These are phyloP conservation scores for Colletotrichum somersetense DNA, from an alignment of 2,329 filamentous ascomycete genomes.

Conservation along the genomic window DNA sequence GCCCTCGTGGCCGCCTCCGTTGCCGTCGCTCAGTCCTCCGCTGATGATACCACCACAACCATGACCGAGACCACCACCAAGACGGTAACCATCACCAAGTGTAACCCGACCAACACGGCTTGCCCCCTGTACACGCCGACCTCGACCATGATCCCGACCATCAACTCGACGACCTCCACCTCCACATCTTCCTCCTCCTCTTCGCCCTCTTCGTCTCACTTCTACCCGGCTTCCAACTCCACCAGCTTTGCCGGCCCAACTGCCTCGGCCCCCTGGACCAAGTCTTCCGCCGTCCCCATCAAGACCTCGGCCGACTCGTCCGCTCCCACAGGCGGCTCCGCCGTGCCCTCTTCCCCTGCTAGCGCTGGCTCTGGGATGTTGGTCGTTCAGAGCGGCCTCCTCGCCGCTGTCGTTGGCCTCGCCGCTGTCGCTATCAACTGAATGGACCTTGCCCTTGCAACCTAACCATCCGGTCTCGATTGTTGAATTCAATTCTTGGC, in stretches of 20 bases:
- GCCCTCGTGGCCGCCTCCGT: constrained; percentile 57
- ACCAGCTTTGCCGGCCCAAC: constrained; percentile 47
- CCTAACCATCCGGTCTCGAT: constrained; percentile 24
- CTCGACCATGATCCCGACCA: constrained; percentile 45
- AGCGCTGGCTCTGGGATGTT: constrained; percentile 52
- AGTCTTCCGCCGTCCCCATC: constrained; percentile 43
- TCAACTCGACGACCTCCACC: constrained; percentile 45
- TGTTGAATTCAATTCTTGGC: constrained; percentile 40
- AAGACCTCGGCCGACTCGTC: constrained; percentile 38
- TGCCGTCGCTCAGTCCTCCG: constrained; percentile 50
- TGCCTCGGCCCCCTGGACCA: constrained; percentile 45
- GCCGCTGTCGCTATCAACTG: constrained; percentile 54
- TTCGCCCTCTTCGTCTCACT: constrained; percentile 41
- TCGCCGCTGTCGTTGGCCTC: constrained; percentile 56
- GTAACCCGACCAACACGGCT: constrained; percentile 58
- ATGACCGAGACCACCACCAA: constrained; percentile 60
- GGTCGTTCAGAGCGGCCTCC: constrained; percentile 55
- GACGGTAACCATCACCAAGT: constrained; percentile 62
- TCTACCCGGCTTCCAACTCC: constrained; percentile 52
- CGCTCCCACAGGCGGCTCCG: constrained; percentile 43
- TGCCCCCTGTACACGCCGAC: constrained; percentile 55
- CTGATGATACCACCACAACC: constrained; percentile 53
- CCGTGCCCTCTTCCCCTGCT: constrained; percentile 45
- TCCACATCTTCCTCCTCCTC: constrained; percentile 17
- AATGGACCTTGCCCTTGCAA: background rate